Conservation (phyloP, 2,329 filamentous ascomycete species). For the Colletotrichum sp. region DNA sequence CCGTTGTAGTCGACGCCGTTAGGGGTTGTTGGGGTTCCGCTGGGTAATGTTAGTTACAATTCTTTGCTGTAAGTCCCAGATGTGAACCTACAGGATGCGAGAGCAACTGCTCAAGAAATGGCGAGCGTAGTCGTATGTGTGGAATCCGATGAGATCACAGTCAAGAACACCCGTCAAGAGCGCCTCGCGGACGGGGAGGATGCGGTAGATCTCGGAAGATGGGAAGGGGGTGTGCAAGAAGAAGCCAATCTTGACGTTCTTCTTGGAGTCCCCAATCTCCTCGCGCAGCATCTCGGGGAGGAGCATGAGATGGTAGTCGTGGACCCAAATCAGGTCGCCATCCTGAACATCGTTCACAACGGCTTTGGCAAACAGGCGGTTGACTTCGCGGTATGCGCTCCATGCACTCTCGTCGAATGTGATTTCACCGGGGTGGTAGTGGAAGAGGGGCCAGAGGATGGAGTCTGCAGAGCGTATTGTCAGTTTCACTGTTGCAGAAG, state of each 20-base stretch:
- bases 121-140: slow-evolving; percentile 98
- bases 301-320: slow-evolving; percentile 98
- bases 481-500: slow-evolving; percentile 7
- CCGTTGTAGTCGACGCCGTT: slow-evolving; percentile 92
- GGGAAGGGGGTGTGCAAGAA: slow-evolving; percentile 98
- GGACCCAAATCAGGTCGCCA: slow-evolving; percentile 95
- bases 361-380: slow-evolving; percentile 87
- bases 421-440: slow-evolving; percentile 98
- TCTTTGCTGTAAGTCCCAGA: no score
- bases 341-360: slow-evolving; percentile 89
- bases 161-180: slow-evolving; percentile 87
- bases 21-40: slow-evolving; percentile 78
- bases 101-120: slow-evolving; percentile 97
- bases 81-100: slow-evolving; percentile 74
- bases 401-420: slow-evolving; percentile 96
- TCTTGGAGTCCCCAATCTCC: slow-evolving; percentile 79
- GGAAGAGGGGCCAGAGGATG: slow-evolving; percentile 97
- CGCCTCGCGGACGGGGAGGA: slow-evolving; percentile 89
- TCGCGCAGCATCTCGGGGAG: slow-evolving; percentile 94
- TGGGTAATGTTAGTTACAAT: slow-evolving; percentile 25
- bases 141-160: slow-evolving; percentile 95
- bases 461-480: slow-evolving; percentile 66
- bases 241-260: slow-evolving; percentile 97
- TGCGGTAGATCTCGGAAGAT: slow-evolving; percentile 95
- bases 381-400: slow-evolving; percentile 92